Percentiles rank a stretch among this genome's conserved stretches.
Evolutionary conservation across 805 yeast genomes (phyloP).

Genomic region (Candida loeiensis): DNA sequence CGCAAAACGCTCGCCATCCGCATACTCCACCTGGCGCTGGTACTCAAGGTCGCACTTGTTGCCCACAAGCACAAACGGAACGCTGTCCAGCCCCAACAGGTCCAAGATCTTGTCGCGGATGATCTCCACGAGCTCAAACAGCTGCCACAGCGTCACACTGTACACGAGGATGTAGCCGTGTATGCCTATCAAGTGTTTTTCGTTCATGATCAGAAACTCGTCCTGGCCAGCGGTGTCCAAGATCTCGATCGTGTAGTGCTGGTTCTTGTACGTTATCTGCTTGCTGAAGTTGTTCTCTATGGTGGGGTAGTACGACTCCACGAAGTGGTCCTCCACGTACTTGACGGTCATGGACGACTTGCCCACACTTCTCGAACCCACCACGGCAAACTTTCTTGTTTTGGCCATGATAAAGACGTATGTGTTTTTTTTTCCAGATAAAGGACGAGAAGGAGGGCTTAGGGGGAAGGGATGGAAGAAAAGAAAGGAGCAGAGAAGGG

Average conservation of each 20-base stretch:
- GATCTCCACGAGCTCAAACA: conserved; percentile 71
- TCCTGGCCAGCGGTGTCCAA: conserved; percentile 94
- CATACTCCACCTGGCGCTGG: conserved; percentile 55
- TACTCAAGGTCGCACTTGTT: conserved; percentile 66
- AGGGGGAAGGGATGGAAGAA: too few species aligned
- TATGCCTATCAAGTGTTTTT: conserved; percentile 72
- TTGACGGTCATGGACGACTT: conserved; percentile 82
- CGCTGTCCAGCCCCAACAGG: conserved; percentile 48
- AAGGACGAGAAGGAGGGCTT: too few species aligned
- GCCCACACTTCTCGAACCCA: conserved; percentile 86
- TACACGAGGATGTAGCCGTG: conserved; percentile 83
- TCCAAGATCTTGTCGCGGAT: conserved; percentile 83
- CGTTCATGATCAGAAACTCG: conserved; percentile 76
- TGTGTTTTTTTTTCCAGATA: conserved; percentile 1
- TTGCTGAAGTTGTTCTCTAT: conserved; percentile 82
- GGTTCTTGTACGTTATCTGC: conserved; percentile 62
- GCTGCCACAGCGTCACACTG: conserved; percentile 72
- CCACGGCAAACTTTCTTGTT: conserved; percentile 77
- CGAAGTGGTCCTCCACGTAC: conserved; percentile 83
- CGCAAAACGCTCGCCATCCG: conserved; percentile 39
- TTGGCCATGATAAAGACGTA: conserved; percentile 17
- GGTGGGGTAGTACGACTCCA: conserved; percentile 87
- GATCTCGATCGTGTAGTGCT: conserved; percentile 77
- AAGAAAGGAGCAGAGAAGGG: too few species aligned
- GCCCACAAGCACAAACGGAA: conserved; percentile 53